Base-by-base conservation (phyloP, 2,329 filamentous ascomycete species). In the Colletotrichum tanaceti region DNA sequence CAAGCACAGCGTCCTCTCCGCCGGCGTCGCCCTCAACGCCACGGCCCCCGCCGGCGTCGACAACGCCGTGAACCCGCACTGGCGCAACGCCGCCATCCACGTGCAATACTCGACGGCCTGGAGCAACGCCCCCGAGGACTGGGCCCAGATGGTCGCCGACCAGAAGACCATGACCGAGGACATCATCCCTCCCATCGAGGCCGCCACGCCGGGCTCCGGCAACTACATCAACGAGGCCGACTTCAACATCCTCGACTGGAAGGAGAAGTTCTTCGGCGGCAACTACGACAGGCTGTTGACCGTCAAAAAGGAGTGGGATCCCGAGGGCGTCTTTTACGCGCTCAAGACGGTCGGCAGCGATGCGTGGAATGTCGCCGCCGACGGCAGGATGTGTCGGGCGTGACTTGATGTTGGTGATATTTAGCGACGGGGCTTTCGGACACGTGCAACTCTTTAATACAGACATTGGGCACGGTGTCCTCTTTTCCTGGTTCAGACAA, bases 191-290 rank as follows among this genome's bases (percentile, higher is more conserved):
- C 68, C 63, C 57, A 71, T 71, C 43, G 70, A 71, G 64, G 64
- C 64, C n/a, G 59, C 68, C 13, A 79, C 81, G 0, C 82, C 82
- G 4, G 80, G 77, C 1, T 75, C 75, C 1, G 83, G 84, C 5
- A 77, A 82, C 5, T 86, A 86, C 70, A 74, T 84, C 73, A 86
- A 86, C 69, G 86, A 89, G 77, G 82, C 79, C 2, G 82, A 87
- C 73, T 81, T 84, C 49, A 77, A 79, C 66, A 79, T 86, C 73
- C 80, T 79, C 1, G 72, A 82, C 63, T 87, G 78, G 73, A 77
- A 84, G 72, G 72, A 79, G 38, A 76, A 74, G 3, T 86, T 86
- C 75, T 87, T 80, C 72, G 85, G 85, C 1, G 69, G 46, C 1
- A 85, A 85, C 66, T 87, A 86, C 65, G 65, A 73, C 1, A 71